Base-by-base conservation (phyloP, 768 basidiomycete genomes). In the Termitomyces titanicus region DNA sequence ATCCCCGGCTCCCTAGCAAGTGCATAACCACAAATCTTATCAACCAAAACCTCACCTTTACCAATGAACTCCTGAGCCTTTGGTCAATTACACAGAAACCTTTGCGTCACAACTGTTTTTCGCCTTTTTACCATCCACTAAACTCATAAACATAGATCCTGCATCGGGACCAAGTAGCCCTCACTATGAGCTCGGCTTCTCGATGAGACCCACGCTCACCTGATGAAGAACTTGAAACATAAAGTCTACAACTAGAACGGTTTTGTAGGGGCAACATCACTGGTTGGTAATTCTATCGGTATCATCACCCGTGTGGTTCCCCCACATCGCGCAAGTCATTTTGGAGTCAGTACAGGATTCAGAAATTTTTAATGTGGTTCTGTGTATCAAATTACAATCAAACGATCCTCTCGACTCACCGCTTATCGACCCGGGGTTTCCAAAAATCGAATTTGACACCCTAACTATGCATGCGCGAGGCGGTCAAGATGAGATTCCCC, bases 51-150 rank as follows among this genome's bases (percentile, higher is more conserved):
- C 25, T 55, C 7, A 61, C 67, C 5, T 24, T 61, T n/a, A 35
- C 57, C 0, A 24, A 47, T 25, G 35, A 53, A 40, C 35, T 58
- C 27, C 24, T 69, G 5, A 38, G 10, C 2, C 44, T 58, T 34
- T 73, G 69, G 69, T 48, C 60, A 20, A 45, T 22, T 3, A 67
- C 55, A 13, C 47, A 62, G 11, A 64, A 55, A 63, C 64, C 9
- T 58, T 61, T 2, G 61, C 54, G 3, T 54, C 29, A 1, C 65
- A 64, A 37, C 33, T 64, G 1, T 61, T 51, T 11, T 68, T 63
- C 48, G 55, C 61, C 15, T 59, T 66, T 11, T 9, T 67, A 11
- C 61, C 61, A 11, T 40, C 31, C 5, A 20, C 45, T 11, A 9
- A 42, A 20, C 50, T 63, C 27, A 34, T 49, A 38, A 42, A 55